Evolutionary conservation across 306 rosid species (phyloP).

Genomic region (Boehmeria nivea): DNA sequence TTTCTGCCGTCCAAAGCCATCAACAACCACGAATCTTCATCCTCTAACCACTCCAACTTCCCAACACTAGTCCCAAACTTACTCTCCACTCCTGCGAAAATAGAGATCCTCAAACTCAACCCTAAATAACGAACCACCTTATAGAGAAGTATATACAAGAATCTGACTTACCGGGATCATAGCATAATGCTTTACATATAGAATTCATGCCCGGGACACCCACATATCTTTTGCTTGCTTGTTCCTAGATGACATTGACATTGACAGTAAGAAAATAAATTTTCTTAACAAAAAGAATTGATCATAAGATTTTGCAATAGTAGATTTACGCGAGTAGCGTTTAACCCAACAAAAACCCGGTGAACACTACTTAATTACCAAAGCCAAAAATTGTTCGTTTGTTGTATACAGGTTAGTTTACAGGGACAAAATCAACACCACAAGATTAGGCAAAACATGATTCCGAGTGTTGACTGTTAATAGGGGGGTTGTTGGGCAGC

Average conservation of each 20-base stretch:
- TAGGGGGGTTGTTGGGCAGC: too few relatives aligned
- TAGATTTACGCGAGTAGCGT: too few relatives aligned
- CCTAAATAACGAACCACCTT: conserved; percentile 7
- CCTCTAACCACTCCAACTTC: conserved; percentile 68
- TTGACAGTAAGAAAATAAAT: conserved; percentile 27
- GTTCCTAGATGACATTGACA: conserved; percentile 52
- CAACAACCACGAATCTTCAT: conserved; percentile 65
- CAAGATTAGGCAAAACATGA: conserved; percentile 8
- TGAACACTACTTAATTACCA: too few relatives aligned
- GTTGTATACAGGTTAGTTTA: too few relatives aligned
- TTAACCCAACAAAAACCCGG: too few relatives aligned
- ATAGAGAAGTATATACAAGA: conserved; percentile 16
- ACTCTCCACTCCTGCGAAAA: conserved; percentile 66
- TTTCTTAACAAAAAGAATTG: too few relatives aligned
- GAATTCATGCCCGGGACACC: conserved; percentile 98
- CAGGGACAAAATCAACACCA: too few relatives aligned
- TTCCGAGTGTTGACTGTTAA: too few relatives aligned
- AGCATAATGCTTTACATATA: conserved; percentile 72
- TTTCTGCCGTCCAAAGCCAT: conserved; percentile 55
- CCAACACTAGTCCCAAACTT: conserved; percentile 63
- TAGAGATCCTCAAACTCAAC: conserved; percentile 17
- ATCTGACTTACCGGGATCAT: conserved; percentile 59
- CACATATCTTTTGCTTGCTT: conserved; percentile 57
- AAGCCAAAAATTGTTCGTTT: too few relatives aligned
- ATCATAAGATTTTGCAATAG: too few relatives aligned